Evolutionary conservation across 352 stramenopile species (phyloP).

Genomic region (Phytophthora crassamura): DNA sequence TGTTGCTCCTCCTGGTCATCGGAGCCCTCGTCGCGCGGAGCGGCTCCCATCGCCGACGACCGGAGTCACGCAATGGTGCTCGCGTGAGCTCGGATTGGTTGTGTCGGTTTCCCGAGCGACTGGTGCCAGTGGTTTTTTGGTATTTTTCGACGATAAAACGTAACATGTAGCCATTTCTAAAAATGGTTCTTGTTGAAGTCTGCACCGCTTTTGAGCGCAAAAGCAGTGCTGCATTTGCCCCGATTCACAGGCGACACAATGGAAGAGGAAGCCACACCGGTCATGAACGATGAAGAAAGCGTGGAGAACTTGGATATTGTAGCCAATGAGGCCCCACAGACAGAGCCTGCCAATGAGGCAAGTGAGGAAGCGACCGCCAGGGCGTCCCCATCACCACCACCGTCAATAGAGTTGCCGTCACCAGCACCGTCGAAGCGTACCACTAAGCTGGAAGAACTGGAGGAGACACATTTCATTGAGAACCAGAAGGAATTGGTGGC

Average conservation of each 20-base stretch:
- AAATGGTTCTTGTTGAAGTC: conserved; percentile 8
- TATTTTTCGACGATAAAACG: too few species aligned
- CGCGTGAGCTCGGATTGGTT: too few species aligned
- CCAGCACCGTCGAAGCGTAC: conserved; percentile 11
- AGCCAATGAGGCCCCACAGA: conserved; percentile 9
- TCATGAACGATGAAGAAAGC: background rate
- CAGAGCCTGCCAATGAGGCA: conserved; percentile 6
- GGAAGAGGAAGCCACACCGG: conserved; percentile 1
- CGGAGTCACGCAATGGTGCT: background rate
- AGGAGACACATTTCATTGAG: conserved; percentile 64
- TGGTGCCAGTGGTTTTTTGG: too few species aligned
- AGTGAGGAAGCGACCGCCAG: background rate
- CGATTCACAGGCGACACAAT: background rate
- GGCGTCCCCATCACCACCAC: conserved; percentile 3
- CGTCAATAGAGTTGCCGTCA: background rate
- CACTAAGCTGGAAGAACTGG: conserved; percentile 29
- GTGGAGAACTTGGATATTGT: conserved; percentile 12
- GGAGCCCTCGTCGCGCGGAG: conserved; percentile 12
- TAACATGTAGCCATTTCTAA: too few species aligned
- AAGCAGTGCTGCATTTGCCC: background rate
- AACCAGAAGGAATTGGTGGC: conserved; percentile 90
- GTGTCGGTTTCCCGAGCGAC: too few species aligned
- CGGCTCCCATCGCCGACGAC: conserved; percentile 13
- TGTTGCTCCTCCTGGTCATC: conserved; percentile 9
- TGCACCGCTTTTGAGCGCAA: conserved; percentile 8